A percentile compares a stretch with the other conserved stretches of the same genome.
Conservation (phyloP, 2,329 filamentous ascomycete genomes). For the Graphilbum sp. region DNA sequence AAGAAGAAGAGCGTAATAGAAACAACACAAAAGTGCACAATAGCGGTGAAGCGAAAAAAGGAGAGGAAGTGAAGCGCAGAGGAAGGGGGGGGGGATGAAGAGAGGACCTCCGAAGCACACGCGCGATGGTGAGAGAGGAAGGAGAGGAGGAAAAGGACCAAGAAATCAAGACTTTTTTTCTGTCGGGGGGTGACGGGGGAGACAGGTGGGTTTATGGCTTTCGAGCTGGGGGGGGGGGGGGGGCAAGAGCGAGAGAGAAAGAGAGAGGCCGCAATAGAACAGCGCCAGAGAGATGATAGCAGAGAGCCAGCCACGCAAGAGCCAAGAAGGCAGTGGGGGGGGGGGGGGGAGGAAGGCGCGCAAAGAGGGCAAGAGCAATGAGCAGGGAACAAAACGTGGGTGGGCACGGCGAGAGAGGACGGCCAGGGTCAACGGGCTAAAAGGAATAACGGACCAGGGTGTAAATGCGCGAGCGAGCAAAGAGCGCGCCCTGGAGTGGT, state of each 20-base stretch:
- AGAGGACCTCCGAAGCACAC: constrained; percentile 2
- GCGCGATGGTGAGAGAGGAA: constrained; percentile 3
- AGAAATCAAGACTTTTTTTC: constrained; percentile 2
- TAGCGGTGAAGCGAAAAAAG: neutral
- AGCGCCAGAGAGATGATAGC: neutral
- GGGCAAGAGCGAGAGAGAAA: neutral
- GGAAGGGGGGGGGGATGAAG: constrained; percentile 5
- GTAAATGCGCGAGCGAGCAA: constrained; percentile 2
- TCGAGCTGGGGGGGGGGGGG: neutral
- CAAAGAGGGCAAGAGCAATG: neutral
- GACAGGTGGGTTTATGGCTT: constrained; percentile 11
- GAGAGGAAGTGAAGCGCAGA: constrained; percentile 6
- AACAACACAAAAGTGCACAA: neutral
- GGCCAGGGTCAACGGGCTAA: constrained; percentile 6
- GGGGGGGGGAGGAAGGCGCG: constrained; percentile 11
- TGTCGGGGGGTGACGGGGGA: constrained; percentile 1
- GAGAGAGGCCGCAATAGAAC: too few relatives aligned
- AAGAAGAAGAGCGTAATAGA: constrained; percentile 1
- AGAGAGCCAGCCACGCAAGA: neutral
- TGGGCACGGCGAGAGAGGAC: constrained; percentile 16
- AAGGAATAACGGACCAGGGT: constrained; percentile 7
- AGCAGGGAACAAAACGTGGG: neutral
- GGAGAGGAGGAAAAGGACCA: neutral
- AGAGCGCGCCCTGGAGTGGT: neutral
- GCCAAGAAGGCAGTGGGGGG: neutral